Percentiles rank a stretch among this genome's conserved stretches.
phyloP scores from a whole-genome alignment of 129 eudicot genomes.

The Calendula officinalis region DNA sequence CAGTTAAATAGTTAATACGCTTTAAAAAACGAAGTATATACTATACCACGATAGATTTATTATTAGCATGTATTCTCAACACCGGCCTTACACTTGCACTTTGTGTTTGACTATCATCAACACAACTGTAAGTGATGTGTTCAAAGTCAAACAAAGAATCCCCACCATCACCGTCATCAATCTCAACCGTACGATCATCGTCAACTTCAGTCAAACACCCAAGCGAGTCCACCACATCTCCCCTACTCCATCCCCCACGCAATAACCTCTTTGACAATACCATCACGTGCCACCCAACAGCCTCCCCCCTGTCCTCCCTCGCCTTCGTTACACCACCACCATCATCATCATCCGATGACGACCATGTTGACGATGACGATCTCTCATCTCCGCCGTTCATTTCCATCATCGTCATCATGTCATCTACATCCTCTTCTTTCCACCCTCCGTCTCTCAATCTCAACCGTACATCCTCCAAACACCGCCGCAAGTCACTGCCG shows the following conservation, averaged over 20 bases:
- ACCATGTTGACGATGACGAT: constrained; percentile 5
- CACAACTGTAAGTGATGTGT: constrained; percentile 18
- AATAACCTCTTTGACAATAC: constrained; percentile 50
- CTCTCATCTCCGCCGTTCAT: constrained; percentile 50
- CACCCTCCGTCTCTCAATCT: constrained; percentile 73
- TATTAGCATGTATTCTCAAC: constrained; percentile 17
- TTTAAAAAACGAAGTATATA: not conserved
- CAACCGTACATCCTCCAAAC: constrained; percentile 54
- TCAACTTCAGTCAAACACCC: constrained; percentile 33
- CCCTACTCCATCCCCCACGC: constrained; percentile 77
- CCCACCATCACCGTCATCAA: constrained; percentile 31
- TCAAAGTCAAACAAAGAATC: constrained; percentile 48
- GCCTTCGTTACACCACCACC: not conserved
- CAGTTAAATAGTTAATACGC: not conserved
- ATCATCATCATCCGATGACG: constrained; percentile 25
- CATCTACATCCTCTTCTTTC: constrained; percentile 75
- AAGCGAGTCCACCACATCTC: constrained; percentile 84
- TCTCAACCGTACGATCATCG: constrained; percentile 22
- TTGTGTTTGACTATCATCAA: constrained; percentile 8
- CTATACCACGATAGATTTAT: constrained; percentile 17
- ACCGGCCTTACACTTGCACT: constrained; percentile 20
- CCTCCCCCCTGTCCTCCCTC: constrained; percentile 15
- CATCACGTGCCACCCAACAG: constrained; percentile 52
- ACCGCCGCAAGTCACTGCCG: constrained; percentile 42
- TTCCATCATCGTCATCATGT: constrained; percentile 80